phyloP scores from a whole-genome alignment of 75 land plant genomes.

The Larix kaempferi region DNA sequence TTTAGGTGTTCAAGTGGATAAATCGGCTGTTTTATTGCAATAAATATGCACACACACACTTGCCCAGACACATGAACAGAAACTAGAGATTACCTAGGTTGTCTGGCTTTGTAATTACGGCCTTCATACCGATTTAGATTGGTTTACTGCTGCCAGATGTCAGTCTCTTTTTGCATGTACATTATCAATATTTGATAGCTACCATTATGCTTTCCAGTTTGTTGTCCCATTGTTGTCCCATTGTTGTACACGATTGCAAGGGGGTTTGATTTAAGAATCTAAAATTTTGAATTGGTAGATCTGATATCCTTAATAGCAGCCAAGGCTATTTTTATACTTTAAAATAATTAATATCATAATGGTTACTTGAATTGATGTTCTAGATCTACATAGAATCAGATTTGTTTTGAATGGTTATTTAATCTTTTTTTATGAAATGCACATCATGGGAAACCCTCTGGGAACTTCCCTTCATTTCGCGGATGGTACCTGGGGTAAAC shows the following conservation, averaged over 20 bases:
- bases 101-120: neutral
- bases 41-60: too few relatives aligned
- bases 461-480: too few relatives aligned
- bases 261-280: neutral
- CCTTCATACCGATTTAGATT: neutral
- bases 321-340: neutral
- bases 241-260: neutral
- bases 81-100: too few relatives aligned
- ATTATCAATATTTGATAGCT: neutral
- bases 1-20: too few relatives aligned
- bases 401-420: neutral
- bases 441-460: too few relatives aligned
- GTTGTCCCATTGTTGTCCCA: neutral
- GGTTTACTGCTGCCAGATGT: neutral
- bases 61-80: too few relatives aligned
- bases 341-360: neutral
- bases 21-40: too few relatives aligned
- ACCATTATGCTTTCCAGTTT: neutral
- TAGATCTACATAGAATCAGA: neutral
- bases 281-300: neutral
- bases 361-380: too few relatives aligned
- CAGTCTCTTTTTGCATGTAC: neutral
- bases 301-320: neutral
- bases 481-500: too few relatives aligned
- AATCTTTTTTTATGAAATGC: neutral